These are phyloP conservation scores for Salix koriyanagi DNA, from an alignment of 345 rosid species.

Conservation along the genomic window DNA sequence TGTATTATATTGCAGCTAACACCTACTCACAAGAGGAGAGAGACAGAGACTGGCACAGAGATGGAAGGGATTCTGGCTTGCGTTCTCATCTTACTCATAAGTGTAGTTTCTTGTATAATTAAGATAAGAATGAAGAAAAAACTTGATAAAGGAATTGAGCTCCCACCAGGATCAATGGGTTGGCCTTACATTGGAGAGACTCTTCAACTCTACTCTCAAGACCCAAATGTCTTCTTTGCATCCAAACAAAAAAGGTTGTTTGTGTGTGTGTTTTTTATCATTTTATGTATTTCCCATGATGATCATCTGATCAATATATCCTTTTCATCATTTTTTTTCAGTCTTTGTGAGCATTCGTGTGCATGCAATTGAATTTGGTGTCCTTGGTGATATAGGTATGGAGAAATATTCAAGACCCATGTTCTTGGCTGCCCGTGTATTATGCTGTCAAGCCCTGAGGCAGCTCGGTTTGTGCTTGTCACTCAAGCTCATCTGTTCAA, in stretches of 20 bases:
- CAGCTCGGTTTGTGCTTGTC: constrained; percentile 64
- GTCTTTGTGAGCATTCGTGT: neutral
- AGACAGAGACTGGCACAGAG: neutral
- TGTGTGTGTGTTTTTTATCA: neutral
- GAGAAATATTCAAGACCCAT: constrained; percentile 89
- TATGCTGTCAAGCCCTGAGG: constrained; percentile 90
- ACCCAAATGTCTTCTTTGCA: constrained; percentile 57
- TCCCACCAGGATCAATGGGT: constrained; percentile 77
- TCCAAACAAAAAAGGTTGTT: constrained; percentile 54
- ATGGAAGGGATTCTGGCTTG: constrained; percentile 28
- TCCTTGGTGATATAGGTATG: constrained; percentile 43
- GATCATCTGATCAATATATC: neutral
- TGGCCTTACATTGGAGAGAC: constrained; percentile 73
- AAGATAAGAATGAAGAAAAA: constrained; percentile 21
- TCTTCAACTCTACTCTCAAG: constrained; percentile 61
- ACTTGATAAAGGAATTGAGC: constrained; percentile 23
- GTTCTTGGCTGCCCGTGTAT: constrained; percentile 88
- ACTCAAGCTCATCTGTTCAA: constrained; percentile 73
- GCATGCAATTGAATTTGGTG: neutral
- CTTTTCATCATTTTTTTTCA: too few species aligned
- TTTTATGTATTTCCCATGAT: neutral
- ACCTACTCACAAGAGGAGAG: neutral
- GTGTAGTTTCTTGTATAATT: constrained; percentile 7
- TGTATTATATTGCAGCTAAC: neutral
- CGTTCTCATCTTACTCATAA: constrained; percentile 21